Conservation (phyloP, 73 alveolate genomes). For the Stentor roeselii region DNA sequence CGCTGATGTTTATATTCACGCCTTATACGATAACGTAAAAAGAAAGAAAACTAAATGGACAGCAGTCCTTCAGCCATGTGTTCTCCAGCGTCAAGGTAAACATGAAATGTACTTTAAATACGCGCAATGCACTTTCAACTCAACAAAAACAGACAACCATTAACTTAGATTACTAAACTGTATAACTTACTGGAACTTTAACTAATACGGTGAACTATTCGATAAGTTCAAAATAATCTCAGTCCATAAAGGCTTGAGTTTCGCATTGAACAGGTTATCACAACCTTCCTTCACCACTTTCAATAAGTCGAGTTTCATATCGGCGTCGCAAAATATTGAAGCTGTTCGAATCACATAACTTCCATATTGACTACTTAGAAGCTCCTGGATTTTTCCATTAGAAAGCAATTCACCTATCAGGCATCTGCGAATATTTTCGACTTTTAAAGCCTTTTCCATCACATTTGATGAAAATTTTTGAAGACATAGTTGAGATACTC, state of each 20-base stretch:
- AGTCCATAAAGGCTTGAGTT: neutral
- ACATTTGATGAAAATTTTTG: conserved; percentile 26
- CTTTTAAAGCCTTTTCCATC: neutral
- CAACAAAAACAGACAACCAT: too few relatives aligned
- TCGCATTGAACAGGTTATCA: neutral
- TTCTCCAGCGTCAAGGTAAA: too few relatives aligned
- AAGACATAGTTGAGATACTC: neutral
- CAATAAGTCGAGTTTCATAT: neutral
- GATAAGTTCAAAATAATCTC: neutral
- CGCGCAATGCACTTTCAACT: too few relatives aligned
- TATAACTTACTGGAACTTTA: too few relatives aligned
- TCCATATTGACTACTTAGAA: conserved; percentile 14
- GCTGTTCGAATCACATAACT: conserved; percentile 23
- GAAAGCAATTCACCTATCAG: neutral
- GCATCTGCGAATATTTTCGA: neutral
- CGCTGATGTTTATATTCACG: too few relatives aligned
- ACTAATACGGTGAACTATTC: too few relatives aligned
- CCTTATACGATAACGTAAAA: too few relatives aligned
- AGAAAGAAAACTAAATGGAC: too few relatives aligned
- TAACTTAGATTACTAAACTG: too few relatives aligned
- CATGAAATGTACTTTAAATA: too few relatives aligned
- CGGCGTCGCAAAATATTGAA: neutral
- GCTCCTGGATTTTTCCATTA: neutral
- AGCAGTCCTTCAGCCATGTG: too few relatives aligned
- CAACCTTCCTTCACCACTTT: neutral